Percentiles rank a stretch among this genome's conserved stretches.
phyloP scores from a whole-genome alignment of 768 basidiomycete genomes.

The Tylopilus intermedius region DNA sequence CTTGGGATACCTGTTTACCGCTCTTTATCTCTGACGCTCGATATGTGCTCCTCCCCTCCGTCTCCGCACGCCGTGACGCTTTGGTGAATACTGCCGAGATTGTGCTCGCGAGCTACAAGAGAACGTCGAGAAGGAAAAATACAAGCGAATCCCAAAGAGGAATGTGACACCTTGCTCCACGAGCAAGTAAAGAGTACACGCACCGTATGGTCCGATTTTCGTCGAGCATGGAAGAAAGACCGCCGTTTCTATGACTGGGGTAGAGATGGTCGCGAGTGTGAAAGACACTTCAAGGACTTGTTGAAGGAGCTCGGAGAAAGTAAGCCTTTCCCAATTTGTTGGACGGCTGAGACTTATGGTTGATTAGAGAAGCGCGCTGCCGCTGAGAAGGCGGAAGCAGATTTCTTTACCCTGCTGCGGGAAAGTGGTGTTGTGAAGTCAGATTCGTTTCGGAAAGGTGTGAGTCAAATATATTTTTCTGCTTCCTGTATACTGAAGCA shows the following conservation, averaged over 20 bases:
- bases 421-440: slow-evolving; percentile 52
- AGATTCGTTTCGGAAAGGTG: slow-evolving; percentile 75
- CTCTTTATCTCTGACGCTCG: slow-evolving; percentile 93
- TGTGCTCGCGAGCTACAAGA: slow-evolving; percentile 77
- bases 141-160: slow-evolving; percentile 55
- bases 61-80: slow-evolving; percentile 79
- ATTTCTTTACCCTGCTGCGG: slow-evolving; percentile 76
- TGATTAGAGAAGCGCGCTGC: slow-evolving; percentile 67
- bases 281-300: slow-evolving; percentile 82
- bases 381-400: slow-evolving; percentile 78
- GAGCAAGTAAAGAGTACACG: slow-evolving; percentile 88
- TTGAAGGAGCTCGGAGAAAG: slow-evolving; percentile 86
- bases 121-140: slow-evolving; percentile 64
- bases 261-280: slow-evolving; percentile 87
- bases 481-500: slow-evolving; percentile 1
- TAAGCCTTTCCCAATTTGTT: slow-evolving; percentile 32
- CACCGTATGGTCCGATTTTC: slow-evolving; percentile 86
- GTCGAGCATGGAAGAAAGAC: slow-evolving; percentile 89
- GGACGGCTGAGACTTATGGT: neutral
- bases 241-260: slow-evolving; percentile 89
- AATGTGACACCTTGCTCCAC: slow-evolving; percentile 70
- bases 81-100: slow-evolving; percentile 97
- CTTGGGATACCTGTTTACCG: slow-evolving; percentile 91
- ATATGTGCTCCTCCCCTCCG: slow-evolving; percentile 81
- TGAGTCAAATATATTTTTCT: slow-evolving; percentile 24